These are phyloP conservation scores for Leishmania braziliensis DNA, from an alignment of 208 protist species.

Conservation along the genomic window DNA sequence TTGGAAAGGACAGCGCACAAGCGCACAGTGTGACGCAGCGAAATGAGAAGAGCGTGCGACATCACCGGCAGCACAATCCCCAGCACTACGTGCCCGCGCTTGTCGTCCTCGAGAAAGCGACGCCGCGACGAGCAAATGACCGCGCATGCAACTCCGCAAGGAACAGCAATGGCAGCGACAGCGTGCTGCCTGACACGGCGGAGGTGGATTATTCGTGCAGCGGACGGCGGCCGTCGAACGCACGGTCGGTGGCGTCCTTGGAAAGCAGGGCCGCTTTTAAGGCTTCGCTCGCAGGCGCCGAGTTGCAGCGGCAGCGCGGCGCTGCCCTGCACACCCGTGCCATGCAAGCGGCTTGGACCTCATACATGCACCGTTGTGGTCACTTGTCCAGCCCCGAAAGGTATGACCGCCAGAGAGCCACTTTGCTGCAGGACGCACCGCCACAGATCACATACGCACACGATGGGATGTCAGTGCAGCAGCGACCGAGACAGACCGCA, in stretches of 20 bases:
- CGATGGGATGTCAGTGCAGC: background rate
- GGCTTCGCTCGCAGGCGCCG: background rate
- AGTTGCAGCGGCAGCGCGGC: background rate
- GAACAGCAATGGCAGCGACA: background rate
- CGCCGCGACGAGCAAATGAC: background rate
- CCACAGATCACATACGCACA: background rate
- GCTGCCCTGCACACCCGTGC: slow-evolving; percentile 5
- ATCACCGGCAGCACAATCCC: background rate
- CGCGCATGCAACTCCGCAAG: background rate
- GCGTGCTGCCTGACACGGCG: background rate
- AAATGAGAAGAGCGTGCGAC: no score
- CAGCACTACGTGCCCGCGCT: no score
- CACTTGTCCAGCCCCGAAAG: background rate
- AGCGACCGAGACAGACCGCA: background rate
- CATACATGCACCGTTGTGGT: slow-evolving; percentile 18
- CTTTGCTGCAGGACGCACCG: background rate
- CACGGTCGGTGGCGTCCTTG: background rate
- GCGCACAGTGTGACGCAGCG: no score
- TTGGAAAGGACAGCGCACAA: background rate
- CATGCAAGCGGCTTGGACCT: slow-evolving; percentile 12
- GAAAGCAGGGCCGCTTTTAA: background rate
- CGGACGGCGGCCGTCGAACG: background rate
- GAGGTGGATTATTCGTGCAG: background rate
- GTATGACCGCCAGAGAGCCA: background rate
- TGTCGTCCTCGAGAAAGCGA: background rate